These are phyloP conservation scores for Nevesoporus exiguus DNA, from an alignment of 768 basidiomycete species.

Conservation along the genomic window DNA sequence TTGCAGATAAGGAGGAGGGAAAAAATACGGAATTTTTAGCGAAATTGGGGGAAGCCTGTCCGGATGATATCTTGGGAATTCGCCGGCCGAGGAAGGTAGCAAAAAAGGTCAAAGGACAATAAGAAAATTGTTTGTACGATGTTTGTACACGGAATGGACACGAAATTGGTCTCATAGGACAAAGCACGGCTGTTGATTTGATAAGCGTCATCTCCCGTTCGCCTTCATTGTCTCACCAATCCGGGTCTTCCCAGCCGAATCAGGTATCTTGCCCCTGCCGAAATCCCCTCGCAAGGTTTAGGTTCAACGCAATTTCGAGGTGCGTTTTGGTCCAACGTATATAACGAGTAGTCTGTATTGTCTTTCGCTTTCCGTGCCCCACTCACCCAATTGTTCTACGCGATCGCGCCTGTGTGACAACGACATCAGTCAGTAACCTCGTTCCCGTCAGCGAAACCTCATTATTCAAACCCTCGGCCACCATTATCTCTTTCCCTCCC, in stretches of 20 bases:
- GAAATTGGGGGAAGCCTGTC: constrained; percentile 21
- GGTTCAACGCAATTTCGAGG: constrained; percentile 37
- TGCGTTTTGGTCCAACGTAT: constrained; percentile 38
- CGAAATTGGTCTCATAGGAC: constrained; percentile 32
- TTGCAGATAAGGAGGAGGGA: constrained; percentile 31
- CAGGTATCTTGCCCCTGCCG: constrained; percentile 18
- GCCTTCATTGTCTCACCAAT: constrained; percentile 35
- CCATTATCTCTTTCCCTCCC: constrained; percentile 22
- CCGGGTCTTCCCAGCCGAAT: constrained; percentile 24
- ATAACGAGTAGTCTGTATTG: constrained; percentile 56
- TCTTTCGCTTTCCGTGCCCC: constrained; percentile 56
- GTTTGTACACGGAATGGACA: constrained; percentile 41
- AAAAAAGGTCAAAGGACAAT: constrained; percentile 43
- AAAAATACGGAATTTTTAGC: constrained; percentile 35
- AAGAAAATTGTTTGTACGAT: constrained; percentile 40
- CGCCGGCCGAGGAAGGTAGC: constrained; percentile 32
- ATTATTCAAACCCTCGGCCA: constrained; percentile 33
- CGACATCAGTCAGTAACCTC: constrained; percentile 44
- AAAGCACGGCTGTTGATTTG: constrained; percentile 29
- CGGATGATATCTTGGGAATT: constrained; percentile 31
- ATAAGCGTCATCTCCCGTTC: constrained; percentile 29
- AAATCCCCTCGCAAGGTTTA: constrained; percentile 24
- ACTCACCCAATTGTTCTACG: constrained; percentile 60
- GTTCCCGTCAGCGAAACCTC: constrained; percentile 44
- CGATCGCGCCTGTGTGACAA: constrained; percentile 45